These are phyloP conservation scores for Gossypium lobatum DNA, from an alignment of 441 rosid species.

Conservation along the genomic window DNA sequence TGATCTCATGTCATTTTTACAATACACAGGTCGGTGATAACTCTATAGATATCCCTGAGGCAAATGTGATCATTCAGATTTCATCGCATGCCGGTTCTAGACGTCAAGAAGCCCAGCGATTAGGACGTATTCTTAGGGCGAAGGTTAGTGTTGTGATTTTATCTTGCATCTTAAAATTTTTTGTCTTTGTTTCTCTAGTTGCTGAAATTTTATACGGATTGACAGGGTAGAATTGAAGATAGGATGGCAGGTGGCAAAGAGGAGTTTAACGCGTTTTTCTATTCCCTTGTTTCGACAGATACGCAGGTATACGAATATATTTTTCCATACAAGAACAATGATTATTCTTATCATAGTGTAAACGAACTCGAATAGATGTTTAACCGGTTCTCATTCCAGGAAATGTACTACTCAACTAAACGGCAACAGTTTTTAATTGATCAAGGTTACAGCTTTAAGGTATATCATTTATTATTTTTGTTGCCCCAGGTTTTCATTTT, in stretches of 20 bases:
- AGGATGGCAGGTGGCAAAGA: slow-evolving; percentile 98
- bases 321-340: not conserved
- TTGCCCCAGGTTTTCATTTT: too few relatives aligned
- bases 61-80: slow-evolving; percentile 93
- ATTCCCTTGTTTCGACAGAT: slow-evolving; percentile 45
- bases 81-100: slow-evolving; percentile 98
- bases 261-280: slow-evolving; percentile 95
- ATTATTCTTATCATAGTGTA: not conserved
- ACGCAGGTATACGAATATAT: not conserved
- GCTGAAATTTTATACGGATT: slow-evolving; percentile 1
- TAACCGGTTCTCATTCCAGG: slow-evolving; percentile 36
- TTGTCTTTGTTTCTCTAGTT: not conserved
- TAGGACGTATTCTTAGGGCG: slow-evolving; percentile 99
- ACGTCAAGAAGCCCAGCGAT: slow-evolving; percentile 93
- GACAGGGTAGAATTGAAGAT: slow-evolving; percentile 86
- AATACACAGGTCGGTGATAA: slow-evolving; percentile 81
- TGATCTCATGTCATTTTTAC: not conserved
- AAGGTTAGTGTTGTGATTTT: slow-evolving; percentile 45
- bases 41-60: slow-evolving; percentile 96
- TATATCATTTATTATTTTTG: slow-evolving; percentile 9
- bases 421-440: slow-evolving; percentile 94
- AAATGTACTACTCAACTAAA: slow-evolving; percentile 96
- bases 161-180: not conserved
- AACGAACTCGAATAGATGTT: not conserved
- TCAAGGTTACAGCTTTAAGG: slow-evolving; percentile 98